Conservation (phyloP, 345 rosid genomes). For the Camelina sativa region DNA sequence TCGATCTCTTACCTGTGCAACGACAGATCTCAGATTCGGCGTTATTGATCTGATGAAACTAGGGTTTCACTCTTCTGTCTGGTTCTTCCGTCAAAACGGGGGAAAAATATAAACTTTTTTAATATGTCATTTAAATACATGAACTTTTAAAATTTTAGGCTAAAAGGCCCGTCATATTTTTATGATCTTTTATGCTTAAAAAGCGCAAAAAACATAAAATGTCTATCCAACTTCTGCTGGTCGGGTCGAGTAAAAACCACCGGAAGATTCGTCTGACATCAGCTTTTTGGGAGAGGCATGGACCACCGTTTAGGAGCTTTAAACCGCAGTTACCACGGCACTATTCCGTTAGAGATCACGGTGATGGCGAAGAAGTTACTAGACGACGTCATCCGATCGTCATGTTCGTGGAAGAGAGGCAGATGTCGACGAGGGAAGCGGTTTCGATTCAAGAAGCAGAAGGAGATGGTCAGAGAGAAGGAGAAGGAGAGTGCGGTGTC, state of each 20-base stretch:
- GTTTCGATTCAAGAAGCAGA: constrained; percentile 73
- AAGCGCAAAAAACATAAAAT: too few species aligned
- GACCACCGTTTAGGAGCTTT: constrained; percentile 45
- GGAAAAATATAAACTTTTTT: too few species aligned
- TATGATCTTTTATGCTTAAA: too few species aligned
- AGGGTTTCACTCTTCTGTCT: too few species aligned
- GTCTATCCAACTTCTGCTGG: constrained; percentile 29
- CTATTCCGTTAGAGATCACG: constrained; percentile 53
- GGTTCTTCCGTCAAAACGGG: too few species aligned
- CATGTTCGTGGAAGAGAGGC: constrained; percentile 65
- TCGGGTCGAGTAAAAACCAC: constrained; percentile 41
- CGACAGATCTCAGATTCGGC: too few species aligned
- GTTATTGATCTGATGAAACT: too few species aligned
- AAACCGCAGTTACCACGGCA: constrained; percentile 59
- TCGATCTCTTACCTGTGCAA: too few species aligned
- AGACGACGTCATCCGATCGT: constrained; percentile 33
- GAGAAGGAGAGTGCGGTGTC: constrained; percentile 60
- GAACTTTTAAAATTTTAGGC: too few species aligned
- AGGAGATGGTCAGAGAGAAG: constrained; percentile 29
- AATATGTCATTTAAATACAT: too few species aligned
- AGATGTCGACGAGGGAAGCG: constrained; percentile 83
- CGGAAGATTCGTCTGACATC: constrained; percentile 41
- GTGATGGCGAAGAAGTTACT: constrained; percentile 39
- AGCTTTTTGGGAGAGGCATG: constrained; percentile 41
- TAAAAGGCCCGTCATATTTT: too few species aligned